Evolutionary conservation across 768 basidiomycete species (phyloP).

Genomic region (Pleurotus giganteus): DNA sequence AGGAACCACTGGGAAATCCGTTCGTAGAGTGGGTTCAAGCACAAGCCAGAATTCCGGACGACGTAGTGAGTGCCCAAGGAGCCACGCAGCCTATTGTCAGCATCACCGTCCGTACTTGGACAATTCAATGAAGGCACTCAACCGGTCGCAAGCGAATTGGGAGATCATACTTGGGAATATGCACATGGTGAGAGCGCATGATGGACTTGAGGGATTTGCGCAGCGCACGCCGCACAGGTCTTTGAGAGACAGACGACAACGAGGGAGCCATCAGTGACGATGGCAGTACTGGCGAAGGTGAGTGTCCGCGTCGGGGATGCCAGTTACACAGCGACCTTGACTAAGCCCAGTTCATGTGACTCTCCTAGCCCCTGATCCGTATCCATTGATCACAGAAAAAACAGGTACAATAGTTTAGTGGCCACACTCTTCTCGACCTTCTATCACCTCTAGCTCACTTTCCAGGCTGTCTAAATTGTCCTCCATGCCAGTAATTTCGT

Average conservation of each 20-base stretch:
- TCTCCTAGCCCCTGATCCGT: no score
- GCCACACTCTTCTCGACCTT: no score
- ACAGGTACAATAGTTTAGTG: no score
- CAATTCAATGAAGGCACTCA: conserved; percentile 3
- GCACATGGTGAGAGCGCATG: conserved; percentile 70
- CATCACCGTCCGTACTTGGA: not conserved
- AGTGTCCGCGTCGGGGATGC: no score
- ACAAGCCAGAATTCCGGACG: no score
- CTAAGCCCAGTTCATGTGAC: not conserved
- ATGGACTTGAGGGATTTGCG: conserved; percentile 51
- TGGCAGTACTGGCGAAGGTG: no score
- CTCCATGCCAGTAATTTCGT: conserved; percentile 42
- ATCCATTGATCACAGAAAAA: no score
- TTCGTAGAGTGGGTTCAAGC: conserved; percentile 1
- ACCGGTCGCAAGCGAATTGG: conserved; percentile 76
- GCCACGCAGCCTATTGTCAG: not conserved
- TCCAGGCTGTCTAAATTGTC: conserved; percentile 42
- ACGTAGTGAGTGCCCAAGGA: not conserved
- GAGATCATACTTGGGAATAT: conserved; percentile 63
- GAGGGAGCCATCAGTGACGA: no score
- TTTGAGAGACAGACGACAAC: conserved; percentile 11
- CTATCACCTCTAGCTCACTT: conserved; percentile 26
- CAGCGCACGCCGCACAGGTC: conserved; percentile 31
- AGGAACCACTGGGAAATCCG: conserved; percentile 76
- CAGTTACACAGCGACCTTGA: no score